Evolutionary conservation across 2,329 filamentous ascomycete genomes (phyloP).

Genomic region (Microdochium bolleyi): DNA sequence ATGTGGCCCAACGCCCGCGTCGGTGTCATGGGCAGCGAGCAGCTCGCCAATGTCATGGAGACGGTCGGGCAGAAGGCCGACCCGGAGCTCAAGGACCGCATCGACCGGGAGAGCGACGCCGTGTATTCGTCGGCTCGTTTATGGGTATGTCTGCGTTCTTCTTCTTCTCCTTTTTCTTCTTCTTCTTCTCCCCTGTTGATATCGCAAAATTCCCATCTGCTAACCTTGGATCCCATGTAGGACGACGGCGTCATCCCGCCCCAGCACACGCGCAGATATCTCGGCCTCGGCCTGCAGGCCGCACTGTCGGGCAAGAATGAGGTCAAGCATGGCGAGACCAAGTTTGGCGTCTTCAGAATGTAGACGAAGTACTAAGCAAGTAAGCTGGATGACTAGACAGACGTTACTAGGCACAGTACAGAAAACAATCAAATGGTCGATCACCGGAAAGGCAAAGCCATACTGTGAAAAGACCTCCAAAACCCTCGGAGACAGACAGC

Average conservation of each 20-base stretch:
- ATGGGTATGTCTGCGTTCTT: slow-evolving; percentile 53
- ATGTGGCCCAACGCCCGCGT: slow-evolving; percentile 98
- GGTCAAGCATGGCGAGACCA: slow-evolving; percentile 52
- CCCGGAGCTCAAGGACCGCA: slow-evolving; percentile 71
- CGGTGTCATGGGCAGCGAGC: slow-evolving; percentile 92
- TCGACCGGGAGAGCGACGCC: slow-evolving; percentile 84
- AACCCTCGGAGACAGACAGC: too few species aligned
- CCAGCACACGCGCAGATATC: slow-evolving; percentile 63
- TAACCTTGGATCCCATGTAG: too few species aligned
- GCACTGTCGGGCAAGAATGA: slow-evolving; percentile 62
- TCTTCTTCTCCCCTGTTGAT: background rate
- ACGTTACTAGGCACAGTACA: too few species aligned
- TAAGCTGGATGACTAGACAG: too few species aligned
- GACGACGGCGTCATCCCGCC: slow-evolving; percentile 76
- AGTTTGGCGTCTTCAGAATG: slow-evolving; percentile 80
- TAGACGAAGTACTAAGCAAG: too few species aligned
- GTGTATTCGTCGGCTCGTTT: slow-evolving; percentile 80
- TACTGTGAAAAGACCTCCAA: too few species aligned
- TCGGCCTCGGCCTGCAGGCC: slow-evolving; percentile 65
- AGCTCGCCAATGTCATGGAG: slow-evolving; percentile 88
- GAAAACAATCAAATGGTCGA: too few species aligned
- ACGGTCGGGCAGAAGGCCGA: slow-evolving; percentile 81
- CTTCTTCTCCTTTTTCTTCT: background rate
- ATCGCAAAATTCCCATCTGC: background rate
- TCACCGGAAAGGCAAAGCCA: too few species aligned